Conservation (phyloP, 345 rosid species). For the Euphorbia peplus region DNA sequence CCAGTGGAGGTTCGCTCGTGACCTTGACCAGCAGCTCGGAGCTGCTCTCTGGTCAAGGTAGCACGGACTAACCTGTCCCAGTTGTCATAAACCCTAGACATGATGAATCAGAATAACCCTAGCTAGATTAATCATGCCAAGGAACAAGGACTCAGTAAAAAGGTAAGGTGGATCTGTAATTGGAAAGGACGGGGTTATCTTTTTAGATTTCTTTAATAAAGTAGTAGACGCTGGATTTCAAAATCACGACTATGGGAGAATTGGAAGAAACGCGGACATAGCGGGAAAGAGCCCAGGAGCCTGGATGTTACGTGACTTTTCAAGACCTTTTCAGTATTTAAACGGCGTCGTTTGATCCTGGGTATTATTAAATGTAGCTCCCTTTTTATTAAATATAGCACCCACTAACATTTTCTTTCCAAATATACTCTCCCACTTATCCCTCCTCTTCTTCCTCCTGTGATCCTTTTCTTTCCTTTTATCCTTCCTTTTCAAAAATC, state of each 20-base stretch:
- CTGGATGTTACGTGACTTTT: neutral
- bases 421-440: no score
- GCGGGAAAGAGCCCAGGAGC: conserved; percentile 10
- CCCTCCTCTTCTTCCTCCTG: no score
- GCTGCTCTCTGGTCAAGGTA: conserved; percentile 74
- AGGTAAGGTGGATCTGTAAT: conserved; percentile 6
- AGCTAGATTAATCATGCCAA: neutral
- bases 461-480: no score
- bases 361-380: no score
- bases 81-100: conserved; percentile 64
- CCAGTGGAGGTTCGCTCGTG: conserved; percentile 59
- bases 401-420: no score
- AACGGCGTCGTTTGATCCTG: no score
- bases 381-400: no score
- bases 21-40: conserved; percentile 54
- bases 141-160: neutral
- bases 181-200: neutral
- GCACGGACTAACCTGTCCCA: conserved; percentile 94
- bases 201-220: neutral
- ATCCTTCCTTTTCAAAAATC: no score
- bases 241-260: neutral
- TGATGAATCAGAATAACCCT: conserved; percentile 28
- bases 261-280: conserved; percentile 11
- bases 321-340: no score
- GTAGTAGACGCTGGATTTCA: neutral